Conservation (phyloP, 768 basidiomycete genomes). For the Xerocomus spinulosus region DNA sequence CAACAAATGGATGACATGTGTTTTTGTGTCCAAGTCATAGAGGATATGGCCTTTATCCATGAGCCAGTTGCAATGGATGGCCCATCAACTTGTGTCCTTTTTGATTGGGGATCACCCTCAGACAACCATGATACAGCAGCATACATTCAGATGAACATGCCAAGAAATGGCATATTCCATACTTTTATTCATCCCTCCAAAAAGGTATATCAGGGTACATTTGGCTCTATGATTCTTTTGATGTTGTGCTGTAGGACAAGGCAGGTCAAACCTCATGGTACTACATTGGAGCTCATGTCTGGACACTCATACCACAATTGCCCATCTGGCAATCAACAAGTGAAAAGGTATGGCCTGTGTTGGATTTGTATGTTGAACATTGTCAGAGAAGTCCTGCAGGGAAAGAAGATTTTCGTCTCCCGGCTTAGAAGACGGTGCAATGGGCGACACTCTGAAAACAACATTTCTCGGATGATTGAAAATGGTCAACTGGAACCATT, state of each 20-base stretch:
- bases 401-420: conserved; percentile 33
- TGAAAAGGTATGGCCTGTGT: conserved; percentile 29
- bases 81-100: conserved; percentile 38
- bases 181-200: conserved; percentile 47
- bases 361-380: not conserved
- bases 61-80: conserved; percentile 55
- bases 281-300: conserved; percentile 49
- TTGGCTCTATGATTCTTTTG: not conserved
- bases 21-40: conserved; percentile 39
- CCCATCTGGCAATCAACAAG: conserved; percentile 39
- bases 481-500: conserved; percentile 42
- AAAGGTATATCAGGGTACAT: conserved; percentile 31
- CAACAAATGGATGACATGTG: conserved; percentile 36
- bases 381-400: conserved; percentile 7
- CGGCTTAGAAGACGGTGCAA: conserved; percentile 36
- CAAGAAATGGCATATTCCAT: conserved; percentile 35
- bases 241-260: conserved; percentile 28
- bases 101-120: conserved; percentile 47
- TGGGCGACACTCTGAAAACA: conserved; percentile 27
- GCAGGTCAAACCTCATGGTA: conserved; percentile 34
- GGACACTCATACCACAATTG: conserved; percentile 31
- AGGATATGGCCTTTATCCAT: conserved; percentile 45
- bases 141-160: conserved; percentile 31
- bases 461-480: conserved; percentile 38
- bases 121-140: conserved; percentile 31